Evolutionary conservation across 2,329 filamentous ascomycete species (phyloP).

Genomic region (Plectosphaerella plurivora): DNA sequence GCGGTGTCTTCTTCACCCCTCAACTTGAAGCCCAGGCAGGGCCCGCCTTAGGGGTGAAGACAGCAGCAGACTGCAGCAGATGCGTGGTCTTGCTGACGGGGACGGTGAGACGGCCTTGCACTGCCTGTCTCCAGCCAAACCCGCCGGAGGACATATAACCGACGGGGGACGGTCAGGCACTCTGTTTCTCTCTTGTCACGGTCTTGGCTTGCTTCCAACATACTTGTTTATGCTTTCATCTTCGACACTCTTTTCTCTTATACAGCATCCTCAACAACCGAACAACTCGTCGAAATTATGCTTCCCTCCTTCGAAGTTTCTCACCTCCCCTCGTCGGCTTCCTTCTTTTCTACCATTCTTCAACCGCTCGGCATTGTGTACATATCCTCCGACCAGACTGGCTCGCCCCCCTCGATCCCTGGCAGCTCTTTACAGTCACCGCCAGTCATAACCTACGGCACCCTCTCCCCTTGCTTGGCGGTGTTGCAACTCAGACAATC

Average conservation of each 20-base stretch:
- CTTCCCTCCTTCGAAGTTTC: conserved; percentile 60
- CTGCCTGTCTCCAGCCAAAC: conserved; percentile 1
- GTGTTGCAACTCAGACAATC: conserved; percentile 42
- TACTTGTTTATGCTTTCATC: no score
- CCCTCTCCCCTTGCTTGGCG: conserved; percentile 25
- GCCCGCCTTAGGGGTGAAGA: no score
- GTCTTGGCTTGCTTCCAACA: no score
- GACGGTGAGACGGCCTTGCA: not conserved
- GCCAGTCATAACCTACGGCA: conserved; percentile 38
- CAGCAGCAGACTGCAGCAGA: no score
- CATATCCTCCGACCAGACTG: conserved; percentile 34
- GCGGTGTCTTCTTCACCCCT: no score
- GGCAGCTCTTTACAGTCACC: not conserved
- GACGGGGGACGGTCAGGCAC: no score
- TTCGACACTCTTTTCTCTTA: no score
- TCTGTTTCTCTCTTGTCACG: no score
- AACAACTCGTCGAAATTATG: conserved; percentile 16
- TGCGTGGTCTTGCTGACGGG: no score
- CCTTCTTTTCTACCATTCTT: conserved; percentile 76
- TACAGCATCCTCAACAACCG: no score
- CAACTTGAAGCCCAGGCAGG: no score
- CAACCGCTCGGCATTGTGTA: conserved; percentile 76
- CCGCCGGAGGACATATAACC: no score
- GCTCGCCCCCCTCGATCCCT: not conserved
- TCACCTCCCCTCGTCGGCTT: conserved; percentile 73